Percentiles rank a stretch among this genome's conserved stretches.
Evolutionary conservation across 2,329 filamentous ascomycete genomes (phyloP).

Genomic region (Penicillium thymicola): DNA sequence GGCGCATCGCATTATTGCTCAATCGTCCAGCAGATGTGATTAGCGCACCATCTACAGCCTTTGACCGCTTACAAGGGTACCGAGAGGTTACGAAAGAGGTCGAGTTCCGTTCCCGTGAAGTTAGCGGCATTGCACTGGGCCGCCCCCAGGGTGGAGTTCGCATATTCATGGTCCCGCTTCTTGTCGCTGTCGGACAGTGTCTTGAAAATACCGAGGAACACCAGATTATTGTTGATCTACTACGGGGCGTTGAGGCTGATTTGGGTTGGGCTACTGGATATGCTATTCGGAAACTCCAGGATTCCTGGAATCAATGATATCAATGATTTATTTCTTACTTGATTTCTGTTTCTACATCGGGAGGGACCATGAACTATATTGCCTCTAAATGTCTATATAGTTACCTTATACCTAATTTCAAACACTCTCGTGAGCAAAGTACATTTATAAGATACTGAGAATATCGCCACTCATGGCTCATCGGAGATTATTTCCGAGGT

Average conservation of each 20-base stretch:
- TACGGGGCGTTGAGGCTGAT: constrained; percentile 59
- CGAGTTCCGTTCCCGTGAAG: constrained; percentile 56
- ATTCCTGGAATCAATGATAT: constrained; percentile 29
- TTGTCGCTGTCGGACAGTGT: constrained; percentile 60
- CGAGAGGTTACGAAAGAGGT: constrained; percentile 55
- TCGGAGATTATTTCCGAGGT: not conserved
- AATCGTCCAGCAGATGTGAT: constrained; percentile 59
- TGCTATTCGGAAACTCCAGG: constrained; percentile 49
- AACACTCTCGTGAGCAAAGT: not conserved
- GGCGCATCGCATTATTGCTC: constrained; percentile 58
- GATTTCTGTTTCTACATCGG: not conserved
- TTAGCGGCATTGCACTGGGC: constrained; percentile 56
- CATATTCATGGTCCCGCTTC: constrained; percentile 57
- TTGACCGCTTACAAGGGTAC: constrained; percentile 55
- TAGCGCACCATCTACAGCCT: constrained; percentile 51
- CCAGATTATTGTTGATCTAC: constrained; percentile 52
- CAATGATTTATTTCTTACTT: too few relatives aligned
- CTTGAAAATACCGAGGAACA: constrained; percentile 52
- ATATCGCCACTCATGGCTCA: not conserved
- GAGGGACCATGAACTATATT: not conserved
- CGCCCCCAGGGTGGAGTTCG: constrained; percentile 55
- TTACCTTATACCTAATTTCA: not conserved
- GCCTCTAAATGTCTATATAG: not conserved
- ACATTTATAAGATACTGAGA: not conserved
- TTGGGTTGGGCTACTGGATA: constrained; percentile 60